Conservation (phyloP, 2,329 filamentous ascomycete species). For the Fusarium duplospermum region DNA sequence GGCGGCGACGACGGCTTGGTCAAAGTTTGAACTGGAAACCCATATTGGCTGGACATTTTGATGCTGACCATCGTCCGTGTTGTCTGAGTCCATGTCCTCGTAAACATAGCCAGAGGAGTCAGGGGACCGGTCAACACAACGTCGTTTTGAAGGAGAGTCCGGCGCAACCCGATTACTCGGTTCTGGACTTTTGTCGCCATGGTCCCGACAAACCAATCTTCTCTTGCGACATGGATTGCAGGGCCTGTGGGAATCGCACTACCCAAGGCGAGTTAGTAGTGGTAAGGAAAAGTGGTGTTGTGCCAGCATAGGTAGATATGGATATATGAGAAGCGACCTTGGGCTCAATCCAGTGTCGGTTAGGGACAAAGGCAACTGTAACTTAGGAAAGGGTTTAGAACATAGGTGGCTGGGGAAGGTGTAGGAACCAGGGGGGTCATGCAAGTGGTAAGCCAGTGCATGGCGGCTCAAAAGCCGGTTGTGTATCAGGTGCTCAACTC, state of each 20-base stretch:
- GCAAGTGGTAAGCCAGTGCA: background rate
- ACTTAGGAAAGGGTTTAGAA: background rate
- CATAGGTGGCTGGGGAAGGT: background rate
- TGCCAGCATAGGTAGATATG: background rate
- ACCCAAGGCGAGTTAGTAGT: slow-evolving; percentile 10
- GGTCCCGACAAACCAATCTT: slow-evolving; percentile 9
- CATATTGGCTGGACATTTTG: background rate
- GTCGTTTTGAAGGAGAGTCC: slow-evolving; percentile 1
- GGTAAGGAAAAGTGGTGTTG: background rate
- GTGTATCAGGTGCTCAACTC: background rate
- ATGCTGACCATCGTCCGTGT: background rate
- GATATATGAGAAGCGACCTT: background rate
- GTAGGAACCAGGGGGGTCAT: background rate
- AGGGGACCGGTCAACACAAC: background rate
- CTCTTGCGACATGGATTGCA: slow-evolving; percentile 68
- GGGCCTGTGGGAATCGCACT: slow-evolving; percentile 70
- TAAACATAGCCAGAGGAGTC: background rate
- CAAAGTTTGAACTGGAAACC: background rate
- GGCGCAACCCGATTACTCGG: background rate
- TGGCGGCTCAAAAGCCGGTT: background rate
- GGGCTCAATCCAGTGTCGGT: background rate
- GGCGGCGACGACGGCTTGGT: background rate
- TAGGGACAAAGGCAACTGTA: background rate
- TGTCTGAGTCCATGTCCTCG: background rate
- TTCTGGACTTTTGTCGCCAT: background rate